Conservation (phyloP, 208 protist species). For the Endotrypanum monterogeii region DNA sequence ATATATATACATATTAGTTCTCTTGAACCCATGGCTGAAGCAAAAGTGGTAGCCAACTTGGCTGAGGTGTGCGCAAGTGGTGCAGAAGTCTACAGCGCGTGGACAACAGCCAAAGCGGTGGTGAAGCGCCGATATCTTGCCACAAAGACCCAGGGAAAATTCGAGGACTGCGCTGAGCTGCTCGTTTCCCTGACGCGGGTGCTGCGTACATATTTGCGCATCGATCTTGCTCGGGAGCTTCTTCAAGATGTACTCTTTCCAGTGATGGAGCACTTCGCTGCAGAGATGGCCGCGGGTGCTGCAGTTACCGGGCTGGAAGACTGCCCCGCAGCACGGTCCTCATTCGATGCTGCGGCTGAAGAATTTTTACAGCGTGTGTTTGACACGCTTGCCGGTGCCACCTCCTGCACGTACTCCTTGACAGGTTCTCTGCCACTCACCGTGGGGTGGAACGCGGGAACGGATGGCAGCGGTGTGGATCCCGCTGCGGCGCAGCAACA, state of each 20-base stretch:
- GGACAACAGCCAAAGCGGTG: slow-evolving; percentile 38
- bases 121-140: slow-evolving; percentile 28
- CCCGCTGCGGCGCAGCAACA: background rate
- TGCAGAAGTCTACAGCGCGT: slow-evolving; percentile 36
- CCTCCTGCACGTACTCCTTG: slow-evolving; percentile 5
- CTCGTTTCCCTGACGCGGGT: background rate
- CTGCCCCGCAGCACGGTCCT: background rate
- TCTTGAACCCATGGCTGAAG: slow-evolving; percentile 20
- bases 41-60: slow-evolving; percentile 21
- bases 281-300: background rate
- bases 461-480: background rate
- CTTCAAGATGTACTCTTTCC: slow-evolving; percentile 7
- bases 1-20: too few relatives aligned
- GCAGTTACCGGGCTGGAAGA: background rate
- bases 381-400: background rate
- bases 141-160: slow-evolving; percentile 5
- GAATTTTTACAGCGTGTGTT: slow-evolving; percentile 1
- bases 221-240: slow-evolving; percentile 15
- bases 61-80: slow-evolving; percentile 30
- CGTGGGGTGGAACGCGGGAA: slow-evolving; percentile 1
- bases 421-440: slow-evolving; percentile 8
- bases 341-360: background rate
- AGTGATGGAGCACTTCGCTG: slow-evolving; percentile 8
- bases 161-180: slow-evolving; percentile 8
- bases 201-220: slow-evolving; percentile 3